These are phyloP conservation scores for Ottelia alismoides DNA, from an alignment of 106 monocot genomes.

Conservation along the genomic window DNA sequence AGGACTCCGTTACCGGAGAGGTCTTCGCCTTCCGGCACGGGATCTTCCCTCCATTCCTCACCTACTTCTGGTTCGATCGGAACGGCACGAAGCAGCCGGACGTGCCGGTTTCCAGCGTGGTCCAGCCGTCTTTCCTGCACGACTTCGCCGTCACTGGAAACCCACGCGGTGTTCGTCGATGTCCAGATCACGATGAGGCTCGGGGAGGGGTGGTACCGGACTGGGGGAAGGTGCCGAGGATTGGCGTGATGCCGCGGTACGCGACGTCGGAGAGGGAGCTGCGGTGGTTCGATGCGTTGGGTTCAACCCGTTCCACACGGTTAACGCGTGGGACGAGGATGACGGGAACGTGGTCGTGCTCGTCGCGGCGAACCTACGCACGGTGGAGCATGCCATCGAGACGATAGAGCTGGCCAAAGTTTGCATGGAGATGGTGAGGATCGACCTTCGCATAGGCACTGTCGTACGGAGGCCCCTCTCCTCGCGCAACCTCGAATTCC, in stretches of 20 bases:
- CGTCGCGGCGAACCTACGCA: slow-evolving; percentile 64
- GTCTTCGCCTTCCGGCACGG: slow-evolving; percentile 15
- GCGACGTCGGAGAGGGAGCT: slow-evolving; percentile 54
- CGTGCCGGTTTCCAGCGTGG: slow-evolving; percentile 59
- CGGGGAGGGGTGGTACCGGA: slow-evolving; percentile 42
- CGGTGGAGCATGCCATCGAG: slow-evolving; percentile 65
- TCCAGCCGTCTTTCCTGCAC: slow-evolving; percentile 55
- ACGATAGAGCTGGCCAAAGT: slow-evolving; percentile 40
- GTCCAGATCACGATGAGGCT: slow-evolving; percentile 82
- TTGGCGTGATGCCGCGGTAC: slow-evolving; percentile 60
- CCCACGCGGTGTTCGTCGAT: slow-evolving; percentile 51
- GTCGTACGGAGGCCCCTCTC: slow-evolving; percentile 12
- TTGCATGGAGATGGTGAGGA: slow-evolving; percentile 72
- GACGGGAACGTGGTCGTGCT: slow-evolving; percentile 43
- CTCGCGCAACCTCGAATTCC: slow-evolving; percentile 14
- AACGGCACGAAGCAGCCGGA: slow-evolving; percentile 46
- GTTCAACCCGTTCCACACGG: slow-evolving; percentile 69
- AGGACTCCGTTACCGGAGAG: slow-evolving; percentile 12
- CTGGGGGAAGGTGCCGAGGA: slow-evolving; percentile 48
- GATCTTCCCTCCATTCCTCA: slow-evolving; percentile 5
- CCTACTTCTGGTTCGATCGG: slow-evolving; percentile 43
- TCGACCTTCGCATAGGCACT: slow-evolving; percentile 27
- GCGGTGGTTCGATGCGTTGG: slow-evolving; percentile 80
- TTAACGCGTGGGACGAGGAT: slow-evolving; percentile 85
- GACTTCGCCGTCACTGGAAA: slow-evolving; percentile 81